Base-by-base conservation (phyloP, 1,284 basidiomycete species). In the Peniophora sp. region DNA sequence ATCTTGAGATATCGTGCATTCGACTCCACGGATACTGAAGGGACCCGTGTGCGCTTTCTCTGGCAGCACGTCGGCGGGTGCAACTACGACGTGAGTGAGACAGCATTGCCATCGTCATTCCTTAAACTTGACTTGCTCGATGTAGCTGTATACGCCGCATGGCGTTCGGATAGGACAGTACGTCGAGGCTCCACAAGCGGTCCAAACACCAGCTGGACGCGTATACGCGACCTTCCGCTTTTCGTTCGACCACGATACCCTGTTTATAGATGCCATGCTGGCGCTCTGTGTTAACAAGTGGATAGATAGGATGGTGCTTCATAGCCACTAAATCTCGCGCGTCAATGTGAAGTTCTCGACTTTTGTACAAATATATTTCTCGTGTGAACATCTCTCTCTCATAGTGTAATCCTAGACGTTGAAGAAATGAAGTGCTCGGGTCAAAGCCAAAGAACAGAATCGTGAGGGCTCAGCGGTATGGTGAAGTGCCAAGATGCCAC, bases 231-330 rank as follows among this genome's bases (percentile, higher is more conserved):
- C 75, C 53, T 62, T 88, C 51, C 73, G 78, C 54, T 86, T 83
- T 63, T 74, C 65, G 48, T 87, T 87, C 62, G 72, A 69, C 41
- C 70, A 84, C 49, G 78, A 79, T 51, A 58, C 67, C 36, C 74
- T 88, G 48, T 65, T 88, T 55, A 70, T 84, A 14, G 76, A 86
- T 62, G 72, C 75, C 5, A 67, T 88, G 51, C 64, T 88, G 36
- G 73, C 87, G 8, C 70, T 89, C 47, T 79, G 75, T 60, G 66
- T 89, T 55, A 87, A 87, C 64, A 75, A 85, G 52, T 88, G 84
- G 84, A 66, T 88, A 61, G 85, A 87, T 64, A 64, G 70, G 61
- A 73, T 69, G 59, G 71, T 72, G 52, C 37, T 20, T 41, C 27
- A 32, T 12, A 32, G 27, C 27, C 27, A 32, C 12, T 32, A 12